Base-by-base conservation (phyloP, 441 rosid genomes). In the Gossypium trilobum region DNA sequence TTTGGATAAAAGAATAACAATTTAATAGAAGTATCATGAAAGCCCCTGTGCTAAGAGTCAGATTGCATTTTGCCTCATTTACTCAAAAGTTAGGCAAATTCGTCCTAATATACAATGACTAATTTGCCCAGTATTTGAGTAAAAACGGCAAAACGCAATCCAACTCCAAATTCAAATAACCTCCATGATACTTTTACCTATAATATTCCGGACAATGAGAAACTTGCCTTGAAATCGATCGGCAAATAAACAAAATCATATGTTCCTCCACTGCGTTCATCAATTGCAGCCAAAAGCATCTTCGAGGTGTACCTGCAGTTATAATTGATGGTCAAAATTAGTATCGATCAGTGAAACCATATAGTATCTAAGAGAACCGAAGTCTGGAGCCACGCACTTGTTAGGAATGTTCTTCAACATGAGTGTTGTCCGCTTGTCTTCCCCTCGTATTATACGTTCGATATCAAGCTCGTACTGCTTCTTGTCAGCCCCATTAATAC, bases 361-460 rank as follows among this genome's bases (percentile, higher is more conserved):
- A 33, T 33, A 5, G 39, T 33, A 33, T 1, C 39, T 33, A 33
- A 33, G 39, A 6, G 39, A 33, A 33, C 1, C 42, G 39, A 42
- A 74, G 61, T 58, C 36, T 56, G 6, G 54, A 55, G 73, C 14
- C 65, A 75, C 87, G 3, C 87, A 89, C 92, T 89, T 89, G 87
- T 89, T 89, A 42, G 95, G 95, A 76, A 89, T 89, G 62, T 88
- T 89, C 89, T 88, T 89, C 73, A 89, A 84, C 95, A 88, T 89
- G 60, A 89, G 82, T 5, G 95, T 89, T 25, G 95, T 88, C 51
- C 92, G 78, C 68, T 51, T 82, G 77, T 89, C 95, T 76, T 85
- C 88, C 74, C 92, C 92, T 39, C 52, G 79, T 54, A 78, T 39
- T 72, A 89, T 85, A 78, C 82, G 82, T 68, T 88, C 87, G 16